Evolutionary conservation across 2,329 filamentous ascomycete genomes (phyloP), one percentile per base, ranked within the genome.

Genomic region (Dactylellina haptotyla): DNA sequence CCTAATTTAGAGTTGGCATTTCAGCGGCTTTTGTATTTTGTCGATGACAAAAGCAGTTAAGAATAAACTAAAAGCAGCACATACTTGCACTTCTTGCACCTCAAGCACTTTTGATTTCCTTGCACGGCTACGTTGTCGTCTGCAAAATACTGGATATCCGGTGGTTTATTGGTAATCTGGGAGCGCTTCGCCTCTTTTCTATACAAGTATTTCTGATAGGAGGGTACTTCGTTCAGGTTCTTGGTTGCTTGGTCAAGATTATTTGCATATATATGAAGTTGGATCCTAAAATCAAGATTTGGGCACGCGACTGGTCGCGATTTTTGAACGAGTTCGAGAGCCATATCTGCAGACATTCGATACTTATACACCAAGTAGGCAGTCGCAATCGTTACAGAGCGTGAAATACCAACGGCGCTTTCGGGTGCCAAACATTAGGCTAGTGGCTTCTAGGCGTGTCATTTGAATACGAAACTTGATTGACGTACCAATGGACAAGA

Each of bases 321-420:
- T 79, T 89, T 82, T 62, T 89, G 88, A 53, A 98, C 83, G 76
- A 89, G 85, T 26, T 85, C 83, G 57, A 98, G 83, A 2, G 93
- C 93, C 46, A 90, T 87, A 5, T 82, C 80, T 4, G 67, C 64
- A 4, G 62, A 18, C n/a, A 76, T 64, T 32, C 57, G 86, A 76
- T 87, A 84, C 77, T 85, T 86, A 81, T 87, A 88, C 75, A 97
- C 89, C 58, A 98, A 84, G 81, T 93, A 98, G 74, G 95, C 94
- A 70, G 96, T 86, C 63, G 92, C 86, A 76, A 91, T 87, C 30
- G 92, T 89, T 76, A 94, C 91, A 50, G 94, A 98, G 70, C 95
- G 91, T 37, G 93, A 97, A 82, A 96, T 96, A 61, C 95, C 95
- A 88, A 97, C 96, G 23, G 93, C 94, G 85, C 95, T 97, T 3